Evolutionary conservation across 2,329 filamentous ascomycete species (phyloP).

Genomic region (Phoma sp.): DNA sequence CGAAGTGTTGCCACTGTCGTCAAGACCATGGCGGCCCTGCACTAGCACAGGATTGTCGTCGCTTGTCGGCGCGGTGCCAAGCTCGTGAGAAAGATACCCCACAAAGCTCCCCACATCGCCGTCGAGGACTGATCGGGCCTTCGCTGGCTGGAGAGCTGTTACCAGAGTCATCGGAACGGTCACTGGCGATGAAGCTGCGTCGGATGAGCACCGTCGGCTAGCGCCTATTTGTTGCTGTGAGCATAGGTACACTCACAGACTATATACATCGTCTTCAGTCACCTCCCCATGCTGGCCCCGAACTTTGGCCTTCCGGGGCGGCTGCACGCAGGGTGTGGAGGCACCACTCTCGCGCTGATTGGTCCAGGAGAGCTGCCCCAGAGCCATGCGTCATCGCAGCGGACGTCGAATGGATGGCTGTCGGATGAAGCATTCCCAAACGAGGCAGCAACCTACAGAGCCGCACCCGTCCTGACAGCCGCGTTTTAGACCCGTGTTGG

Average conservation of each 20-base stretch:
- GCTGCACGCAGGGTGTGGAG: slow-evolving; percentile 13
- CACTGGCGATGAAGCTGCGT: slow-evolving; percentile 4
- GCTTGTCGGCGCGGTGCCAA: not conserved
- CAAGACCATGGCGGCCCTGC: too few species aligned
- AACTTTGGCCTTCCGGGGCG: slow-evolving; percentile 2
- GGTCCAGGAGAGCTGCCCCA: not conserved
- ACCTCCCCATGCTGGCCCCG: not conserved
- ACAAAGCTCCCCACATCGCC: slow-evolving; percentile 16
- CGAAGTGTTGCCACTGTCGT: too few species aligned
- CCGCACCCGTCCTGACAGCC: slow-evolving; percentile 11
- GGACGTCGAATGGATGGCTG: not conserved
- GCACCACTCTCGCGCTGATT: slow-evolving; percentile 5
- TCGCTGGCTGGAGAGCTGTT: too few species aligned
- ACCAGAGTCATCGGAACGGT: slow-evolving; percentile 4
- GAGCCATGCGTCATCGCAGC: slow-evolving; percentile 21
- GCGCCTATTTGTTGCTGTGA: slow-evolving; percentile 2
- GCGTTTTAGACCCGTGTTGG: slow-evolving; percentile 1
- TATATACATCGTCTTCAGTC: not conserved
- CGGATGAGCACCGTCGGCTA: slow-evolving; percentile 22
- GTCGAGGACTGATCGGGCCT: not conserved
- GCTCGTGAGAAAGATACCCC: slow-evolving; percentile 1
- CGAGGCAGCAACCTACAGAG: slow-evolving; percentile 6
- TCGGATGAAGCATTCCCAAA: slow-evolving; percentile 21
- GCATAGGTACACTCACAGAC: not conserved
- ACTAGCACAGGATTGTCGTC: slow-evolving; percentile 1